phyloP scores from a whole-genome alignment of 768 basidiomycete genomes.

The Psilocybe subaeruginosa region DNA sequence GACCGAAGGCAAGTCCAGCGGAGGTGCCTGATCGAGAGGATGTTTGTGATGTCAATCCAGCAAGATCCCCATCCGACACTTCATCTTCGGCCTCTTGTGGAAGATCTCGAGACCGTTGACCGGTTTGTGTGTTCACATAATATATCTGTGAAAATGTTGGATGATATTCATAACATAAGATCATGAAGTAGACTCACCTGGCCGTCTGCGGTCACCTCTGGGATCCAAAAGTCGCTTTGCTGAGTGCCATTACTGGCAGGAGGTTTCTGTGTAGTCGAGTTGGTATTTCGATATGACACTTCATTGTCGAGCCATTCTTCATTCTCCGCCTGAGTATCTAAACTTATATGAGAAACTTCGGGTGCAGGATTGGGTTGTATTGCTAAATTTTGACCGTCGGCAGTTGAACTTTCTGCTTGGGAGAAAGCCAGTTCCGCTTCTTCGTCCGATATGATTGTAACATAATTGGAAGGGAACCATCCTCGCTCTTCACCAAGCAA shows the following conservation, averaged over 20 bases:
- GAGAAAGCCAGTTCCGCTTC: slow-evolving; percentile 74
- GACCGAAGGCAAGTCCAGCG: slow-evolving; percentile 51
- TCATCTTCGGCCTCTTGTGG: slow-evolving; percentile 75
- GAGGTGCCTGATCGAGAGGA: slow-evolving; percentile 59
- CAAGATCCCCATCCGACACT: slow-evolving; percentile 63
- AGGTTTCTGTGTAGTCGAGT: slow-evolving; percentile 12
- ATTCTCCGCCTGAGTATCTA: slow-evolving; percentile 44
- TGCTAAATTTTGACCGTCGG: slow-evolving; percentile 28
- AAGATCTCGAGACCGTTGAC: slow-evolving; percentile 82
- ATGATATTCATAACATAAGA: slow-evolving; percentile 1
- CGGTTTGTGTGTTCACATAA: slow-evolving; percentile 91
- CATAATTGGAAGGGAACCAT: slow-evolving; percentile 99
- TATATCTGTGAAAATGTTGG: slow-evolving; percentile 67
- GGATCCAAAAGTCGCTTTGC: slow-evolving; percentile 89
- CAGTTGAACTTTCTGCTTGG: slow-evolving; percentile 47
- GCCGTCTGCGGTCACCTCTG: slow-evolving; percentile 78
- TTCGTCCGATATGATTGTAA: slow-evolving; percentile 74
- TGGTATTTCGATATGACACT: slow-evolving; percentile 35
- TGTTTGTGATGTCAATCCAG: slow-evolving; percentile 58
- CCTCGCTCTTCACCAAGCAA: slow-evolving; percentile 87
- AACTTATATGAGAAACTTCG: slow-evolving; percentile 53
- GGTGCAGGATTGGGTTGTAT: slow-evolving; percentile 34
- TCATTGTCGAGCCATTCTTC: slow-evolving; percentile 66
- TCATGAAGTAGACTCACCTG: slow-evolving; percentile 58
- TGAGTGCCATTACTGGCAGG: slow-evolving; percentile 34